Evolutionary conservation across 257 asterid species (phyloP), one percentile per base, ranked within the genome.

Genomic region (Solanum chiquidenum): DNA sequence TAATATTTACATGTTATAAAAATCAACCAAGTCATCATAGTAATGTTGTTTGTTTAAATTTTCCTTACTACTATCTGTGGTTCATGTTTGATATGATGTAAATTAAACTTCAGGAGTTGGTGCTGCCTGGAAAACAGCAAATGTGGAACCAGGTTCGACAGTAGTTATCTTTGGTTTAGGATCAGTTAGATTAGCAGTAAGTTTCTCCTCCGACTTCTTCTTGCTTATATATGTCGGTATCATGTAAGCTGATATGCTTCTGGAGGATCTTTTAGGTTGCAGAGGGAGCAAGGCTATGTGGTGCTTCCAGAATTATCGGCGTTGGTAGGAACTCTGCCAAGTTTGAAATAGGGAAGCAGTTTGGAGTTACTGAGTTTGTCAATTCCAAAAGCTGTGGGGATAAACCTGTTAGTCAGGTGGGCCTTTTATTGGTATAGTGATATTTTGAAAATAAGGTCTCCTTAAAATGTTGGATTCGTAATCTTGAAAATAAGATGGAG

Each of bases 111-210:
- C 90, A 97, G 99, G 99, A 13, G 94, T 97, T 13, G 99, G 99
- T 83, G 99, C 99, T 88, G 98, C 98, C 10, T 94, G 93, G 96
- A 94, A 86, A 91, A 87, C 95, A 82, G 99, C 99, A 83, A 88
- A 92, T 75, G 96, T 97, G 82, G 98, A 95, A 91, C 88, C 93
- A 52, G 99, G 98, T 60, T 97, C 99, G 5, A 97, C 98, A 0
- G 98, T 95, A 87, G 98, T 92, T 69, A 93, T 97, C 88, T 95
- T 97, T 49, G 98, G 99, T 3, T 80, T 97, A 72, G 99, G 99
- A 83, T 91, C 96, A 12, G 94, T 95, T 18, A 98, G 99, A 89
- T 90, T 97, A 88, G 98, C 98, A 21, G 98, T 95, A 93, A n/a
- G 42, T 46, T 27, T 29, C 68, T 46, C 68, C 66, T 73, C 84